These are phyloP conservation scores for Eudorina sp. DNA, from an alignment of 139 green algal species.

Conservation along the genomic window DNA sequence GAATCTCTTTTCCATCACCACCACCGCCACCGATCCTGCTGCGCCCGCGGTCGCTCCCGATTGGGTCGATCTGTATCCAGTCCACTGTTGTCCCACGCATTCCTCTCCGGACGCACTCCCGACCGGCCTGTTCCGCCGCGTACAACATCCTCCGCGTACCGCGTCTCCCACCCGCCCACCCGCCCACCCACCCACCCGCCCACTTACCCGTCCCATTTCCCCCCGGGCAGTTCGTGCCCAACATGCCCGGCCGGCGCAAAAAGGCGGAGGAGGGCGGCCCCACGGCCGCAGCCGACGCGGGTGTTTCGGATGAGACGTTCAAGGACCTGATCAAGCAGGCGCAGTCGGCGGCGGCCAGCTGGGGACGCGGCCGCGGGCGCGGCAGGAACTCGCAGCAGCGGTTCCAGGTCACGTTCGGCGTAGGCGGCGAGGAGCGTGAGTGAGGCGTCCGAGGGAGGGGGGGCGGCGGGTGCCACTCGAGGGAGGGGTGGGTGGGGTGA, in stretches of 20 bases:
- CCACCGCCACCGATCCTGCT: too few species aligned
- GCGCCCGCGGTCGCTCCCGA: too few species aligned
- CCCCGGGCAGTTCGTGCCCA: conserved; percentile 59
- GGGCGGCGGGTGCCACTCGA: too few species aligned
- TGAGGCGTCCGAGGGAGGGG: not conserved
- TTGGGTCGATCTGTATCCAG: too few species aligned
- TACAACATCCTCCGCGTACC: too few species aligned
- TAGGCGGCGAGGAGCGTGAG: conserved; percentile 47
- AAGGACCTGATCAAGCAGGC: conserved; percentile 66
- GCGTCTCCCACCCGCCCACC: not conserved
- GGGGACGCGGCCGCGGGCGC: conserved; percentile 15
- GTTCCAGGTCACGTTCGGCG: conserved; percentile 54
- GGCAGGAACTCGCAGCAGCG: conserved; percentile 32
- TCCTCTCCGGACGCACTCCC: too few species aligned
- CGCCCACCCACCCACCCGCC: too few species aligned
- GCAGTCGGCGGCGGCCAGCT: not conserved
- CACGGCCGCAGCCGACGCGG: conserved; percentile 21
- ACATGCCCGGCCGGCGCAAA: conserved; percentile 60
- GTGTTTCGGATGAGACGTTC: conserved; percentile 60
- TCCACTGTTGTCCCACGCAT: too few species aligned
- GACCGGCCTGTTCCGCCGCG: too few species aligned
- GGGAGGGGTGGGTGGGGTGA: too few species aligned
- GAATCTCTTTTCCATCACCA: too few species aligned
- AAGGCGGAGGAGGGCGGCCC: conserved; percentile 47
- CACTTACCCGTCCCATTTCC: not conserved